These are phyloP conservation scores for Cymodocea nodosa DNA, from an alignment of 116 monocot species.

Conservation along the genomic window DNA sequence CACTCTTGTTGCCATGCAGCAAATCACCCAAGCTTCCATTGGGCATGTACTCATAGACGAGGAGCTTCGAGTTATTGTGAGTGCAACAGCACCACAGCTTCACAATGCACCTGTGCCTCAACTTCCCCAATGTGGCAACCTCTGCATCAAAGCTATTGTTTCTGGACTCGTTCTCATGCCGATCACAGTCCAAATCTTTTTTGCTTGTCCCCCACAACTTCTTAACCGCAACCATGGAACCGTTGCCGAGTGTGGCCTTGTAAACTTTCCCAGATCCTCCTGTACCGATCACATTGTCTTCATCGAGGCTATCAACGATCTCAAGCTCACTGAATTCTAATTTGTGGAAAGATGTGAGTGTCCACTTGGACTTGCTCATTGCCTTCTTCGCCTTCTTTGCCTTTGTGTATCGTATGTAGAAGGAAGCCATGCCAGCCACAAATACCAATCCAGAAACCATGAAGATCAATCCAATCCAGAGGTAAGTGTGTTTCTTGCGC, in stretches of 20 bases:
- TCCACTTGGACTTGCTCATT: slow-evolving; percentile 26
- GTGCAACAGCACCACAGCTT: slow-evolving; percentile 51
- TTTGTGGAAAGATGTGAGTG: slow-evolving; percentile 44
- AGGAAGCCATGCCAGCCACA: slow-evolving; percentile 16
- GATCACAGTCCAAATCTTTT: background rate
- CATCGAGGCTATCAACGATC: slow-evolving; percentile 28
- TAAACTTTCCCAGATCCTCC: slow-evolving; percentile 50
- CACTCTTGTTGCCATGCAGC: slow-evolving; percentile 33
- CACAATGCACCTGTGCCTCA: slow-evolving; percentile 64
- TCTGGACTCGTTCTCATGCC: background rate
- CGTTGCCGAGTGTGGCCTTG: slow-evolving; percentile 38
- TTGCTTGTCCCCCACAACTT: slow-evolving; percentile 31
- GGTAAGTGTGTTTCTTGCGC: background rate
- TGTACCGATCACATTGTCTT: slow-evolving; percentile 38
- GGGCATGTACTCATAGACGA: slow-evolving; percentile 33
- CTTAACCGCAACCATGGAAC: slow-evolving; percentile 51
- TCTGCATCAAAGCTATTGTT: slow-evolving; percentile 46
- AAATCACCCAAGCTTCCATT: slow-evolving; percentile 53
- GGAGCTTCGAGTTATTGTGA: slow-evolving; percentile 37
- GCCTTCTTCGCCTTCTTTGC: slow-evolving; percentile 13
- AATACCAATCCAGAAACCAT: slow-evolving; percentile 16
- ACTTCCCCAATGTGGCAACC: slow-evolving; percentile 46
- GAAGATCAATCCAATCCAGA: slow-evolving; percentile 27
- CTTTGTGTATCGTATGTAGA: slow-evolving; percentile 16
- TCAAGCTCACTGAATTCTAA: slow-evolving; percentile 43